Conservation (phyloP, 1,284 basidiomycete species). For the Tylopilus sp. region DNA sequence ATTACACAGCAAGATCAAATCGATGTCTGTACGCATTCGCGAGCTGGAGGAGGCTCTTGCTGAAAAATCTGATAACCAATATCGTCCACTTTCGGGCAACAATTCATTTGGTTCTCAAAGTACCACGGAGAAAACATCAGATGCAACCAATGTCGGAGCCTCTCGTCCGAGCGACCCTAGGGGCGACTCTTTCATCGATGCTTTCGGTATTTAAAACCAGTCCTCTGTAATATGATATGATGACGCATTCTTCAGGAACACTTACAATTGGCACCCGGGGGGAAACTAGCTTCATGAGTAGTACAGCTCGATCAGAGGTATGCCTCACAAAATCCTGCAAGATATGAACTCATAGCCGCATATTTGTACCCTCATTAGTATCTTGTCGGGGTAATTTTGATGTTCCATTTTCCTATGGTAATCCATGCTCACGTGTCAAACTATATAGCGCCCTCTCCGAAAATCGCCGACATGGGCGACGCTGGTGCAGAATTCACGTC, state of each 20-base stretch:
- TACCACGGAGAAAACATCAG: constrained; percentile 7
- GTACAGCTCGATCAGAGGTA: constrained; percentile 65
- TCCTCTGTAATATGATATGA: not conserved
- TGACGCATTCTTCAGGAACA: constrained; percentile 45
- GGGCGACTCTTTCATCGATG: constrained; percentile 52
- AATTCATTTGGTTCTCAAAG: constrained; percentile 22
- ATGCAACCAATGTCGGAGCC: not conserved
- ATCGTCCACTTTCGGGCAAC: constrained; percentile 42
- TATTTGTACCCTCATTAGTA: constrained; percentile 38
- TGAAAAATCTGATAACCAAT: constrained; percentile 45
- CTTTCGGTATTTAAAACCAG: constrained; percentile 46
- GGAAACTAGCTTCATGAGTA: constrained; percentile 57
- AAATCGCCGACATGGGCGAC: constrained; percentile 21
- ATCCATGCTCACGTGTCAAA: not conserved
- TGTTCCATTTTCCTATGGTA: constrained; percentile 12
- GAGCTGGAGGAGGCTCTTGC: constrained; percentile 59
- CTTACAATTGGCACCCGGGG: constrained; percentile 55
- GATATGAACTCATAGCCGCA: constrained; percentile 1
- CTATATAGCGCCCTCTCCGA: constrained; percentile 16
- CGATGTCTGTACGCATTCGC: constrained; percentile 51
- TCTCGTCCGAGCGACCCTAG: constrained; percentile 27
- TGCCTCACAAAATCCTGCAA: constrained; percentile 11
- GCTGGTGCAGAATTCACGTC: constrained; percentile 28
- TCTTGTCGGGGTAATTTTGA: constrained; percentile 46
- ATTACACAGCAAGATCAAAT: constrained; percentile 61